Evolutionary conservation across 345 rosid species (phyloP).

Genomic region (Syzygium aromaticum): DNA sequence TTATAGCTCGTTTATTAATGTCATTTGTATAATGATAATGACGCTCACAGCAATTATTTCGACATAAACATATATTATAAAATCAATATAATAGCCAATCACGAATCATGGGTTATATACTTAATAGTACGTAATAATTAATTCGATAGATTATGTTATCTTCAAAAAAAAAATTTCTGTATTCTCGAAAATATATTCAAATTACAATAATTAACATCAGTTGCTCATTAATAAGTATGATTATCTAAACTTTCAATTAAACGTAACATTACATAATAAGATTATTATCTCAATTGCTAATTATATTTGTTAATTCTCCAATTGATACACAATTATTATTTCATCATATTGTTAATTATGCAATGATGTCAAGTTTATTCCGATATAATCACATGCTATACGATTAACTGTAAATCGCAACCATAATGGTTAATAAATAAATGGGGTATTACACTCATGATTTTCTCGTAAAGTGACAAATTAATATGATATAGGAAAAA

Average conservation of each 20-base stretch:
- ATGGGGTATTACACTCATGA: too few species aligned
- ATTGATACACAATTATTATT: too few species aligned
- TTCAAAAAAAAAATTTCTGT: neutral
- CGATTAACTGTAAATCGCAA: too few species aligned
- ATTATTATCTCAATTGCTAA: neutral
- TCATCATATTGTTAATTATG: too few species aligned
- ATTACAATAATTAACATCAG: neutral
- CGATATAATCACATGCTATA: too few species aligned
- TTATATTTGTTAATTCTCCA: neutral
- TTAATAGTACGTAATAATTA: neutral
- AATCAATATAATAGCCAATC: neutral
- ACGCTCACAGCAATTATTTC: neutral
- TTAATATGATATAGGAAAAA: too few species aligned
- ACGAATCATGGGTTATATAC: neutral
- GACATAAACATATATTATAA: neutral
- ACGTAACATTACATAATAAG: neutral
- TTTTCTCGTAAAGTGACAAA: too few species aligned
- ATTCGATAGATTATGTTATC: neutral
- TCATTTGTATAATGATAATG: neutral
- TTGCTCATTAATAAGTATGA: neutral
- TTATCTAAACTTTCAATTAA: neutral
- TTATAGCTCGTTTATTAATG: neutral
- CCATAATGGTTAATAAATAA: too few species aligned
- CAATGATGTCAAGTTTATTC: too few species aligned
- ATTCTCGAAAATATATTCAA: neutral